These are phyloP conservation scores for Starmerella bacillaris DNA, from an alignment of 805 yeast species.

Conservation along the genomic window DNA sequence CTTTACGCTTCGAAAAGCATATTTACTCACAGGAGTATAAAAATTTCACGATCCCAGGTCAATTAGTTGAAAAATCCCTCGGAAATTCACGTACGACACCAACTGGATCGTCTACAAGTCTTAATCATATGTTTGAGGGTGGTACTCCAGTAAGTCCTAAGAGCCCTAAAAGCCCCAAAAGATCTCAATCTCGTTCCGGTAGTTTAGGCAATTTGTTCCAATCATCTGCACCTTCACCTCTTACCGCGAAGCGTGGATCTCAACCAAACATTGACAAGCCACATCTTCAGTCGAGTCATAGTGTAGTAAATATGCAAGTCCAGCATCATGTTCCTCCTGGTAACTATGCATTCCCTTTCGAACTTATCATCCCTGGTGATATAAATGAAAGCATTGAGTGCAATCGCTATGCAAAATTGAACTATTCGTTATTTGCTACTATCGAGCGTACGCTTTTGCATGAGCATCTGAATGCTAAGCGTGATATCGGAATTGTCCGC, in stretches of 20 bases:
- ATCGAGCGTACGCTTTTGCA: constrained; percentile 71
- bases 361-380: constrained; percentile 65
- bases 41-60: constrained; percentile 13
- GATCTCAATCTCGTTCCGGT: not conserved
- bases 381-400: constrained; percentile 83
- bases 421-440: constrained; percentile 57
- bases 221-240: not conserved
- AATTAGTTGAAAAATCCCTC: not conserved
- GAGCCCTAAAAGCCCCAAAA: not conserved
- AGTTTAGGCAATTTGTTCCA: not conserved
- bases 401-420: constrained; percentile 55
- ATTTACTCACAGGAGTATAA: constrained; percentile 55
- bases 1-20: constrained; percentile 32
- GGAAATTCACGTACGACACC: not conserved
- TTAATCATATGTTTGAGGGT: not conserved
- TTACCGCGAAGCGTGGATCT: constrained; percentile 1
- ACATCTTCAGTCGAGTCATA: not conserved
- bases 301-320: not conserved
- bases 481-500: constrained; percentile 63
- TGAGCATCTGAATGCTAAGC: constrained; percentile 43
- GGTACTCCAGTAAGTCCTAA: not conserved
- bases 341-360: constrained; percentile 80
- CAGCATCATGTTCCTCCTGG: constrained; percentile 29
- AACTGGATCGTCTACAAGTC: constrained; percentile 4
- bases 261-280: not conserved